Evolutionary conservation across 768 basidiomycete species (phyloP), one percentile per base, ranked within the genome.

Genomic region (Amanita fuliginea): DNA sequence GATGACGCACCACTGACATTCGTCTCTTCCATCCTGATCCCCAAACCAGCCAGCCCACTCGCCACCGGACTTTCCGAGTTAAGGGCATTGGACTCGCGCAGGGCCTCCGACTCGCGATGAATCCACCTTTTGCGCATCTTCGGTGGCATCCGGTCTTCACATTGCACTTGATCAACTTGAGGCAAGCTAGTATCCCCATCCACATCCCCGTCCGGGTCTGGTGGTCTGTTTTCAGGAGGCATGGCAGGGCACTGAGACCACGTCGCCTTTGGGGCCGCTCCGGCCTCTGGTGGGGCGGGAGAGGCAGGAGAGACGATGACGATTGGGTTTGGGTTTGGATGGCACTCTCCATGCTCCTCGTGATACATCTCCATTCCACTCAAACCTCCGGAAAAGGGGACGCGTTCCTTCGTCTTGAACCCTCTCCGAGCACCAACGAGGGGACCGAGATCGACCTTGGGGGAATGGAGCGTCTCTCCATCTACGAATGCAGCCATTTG

Each of bases 401-500:
- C 65, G 55, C 69, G 67, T 60, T 83, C 83, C 40, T 73, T 62
- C 18, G 83, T 81, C 56, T 70, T 66, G 54, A 86, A 83, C 2
- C 84, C 82, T 3, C 84, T 65, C 53, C 74, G 66, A 21, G 60
- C 57, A 11, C 81, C 84, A 0, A 86, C 64, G 24, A 86, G 63
- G 4, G 84, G 84, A 11, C 84, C 84, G 1, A 86, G 57, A 59
- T 85, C 76, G 0, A 73, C 21, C n/a, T 19, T 36, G 22, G n/a
- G 7, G 4, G 47, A n/a, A 24, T 11, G 37, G 32, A 14, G 21
- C 22, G 35, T 46, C 14, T 55, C 56, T 30, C 60, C 59, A 35
- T 67, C 62, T 28, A 84, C 80, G 53, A 85, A 80, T n/a, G 68
- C 68, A 11, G 75, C 76, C 75, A 85, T 81, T n/a, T 76, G 71